Base-by-base conservation (phyloP, 331 rosid species). In the Saraca asoca region DNA sequence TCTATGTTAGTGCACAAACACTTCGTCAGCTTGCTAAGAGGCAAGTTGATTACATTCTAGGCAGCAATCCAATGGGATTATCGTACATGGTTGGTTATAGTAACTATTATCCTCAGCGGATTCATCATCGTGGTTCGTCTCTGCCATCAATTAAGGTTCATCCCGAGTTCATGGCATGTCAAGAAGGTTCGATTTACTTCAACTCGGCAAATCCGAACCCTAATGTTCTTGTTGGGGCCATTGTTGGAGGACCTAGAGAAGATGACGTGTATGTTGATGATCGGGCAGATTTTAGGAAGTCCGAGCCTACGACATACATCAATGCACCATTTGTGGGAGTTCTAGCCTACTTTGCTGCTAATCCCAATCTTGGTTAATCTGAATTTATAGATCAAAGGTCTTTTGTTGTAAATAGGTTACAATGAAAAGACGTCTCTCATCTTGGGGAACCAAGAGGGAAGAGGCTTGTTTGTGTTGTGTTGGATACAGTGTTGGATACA, bases 1-100 rank as follows among this genome's bases (percentile, higher is more conserved):
- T 35, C 34, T n/a, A 14, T 34, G 79, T 34, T 0, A 0, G 8
- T 14, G 62, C 79, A 4, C 7, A 42, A 18, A 24, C 2, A 2
- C 68, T 81, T 49, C 44, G 70, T 15, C 16, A 78, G 5, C 66
- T 70, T 12, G 83, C 80, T 10, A 74, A 65, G 31, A 24, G 31
- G 52, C 52, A 84, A 86, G 79, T 62, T 49, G 85, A 84, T 69
- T 84, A 84, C 34, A 75, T 85, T 14, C 24, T 88, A 20, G 91
- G 88, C 66, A 64, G 64, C 9, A 85, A 88, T 51, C 95, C 95
- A 19, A 1, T 79, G 29, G 64, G 80, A 8, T 80, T 85, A 87
- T 82, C 91, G 3, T 88, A 88, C 68, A 85, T 82, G 92, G 87
- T 88, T 48, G 95, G 89, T 2, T 85, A 70, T 41, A 77, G 92